Conservation (phyloP, 78 protist genomes). For the Monosiga brevicollis region DNA sequence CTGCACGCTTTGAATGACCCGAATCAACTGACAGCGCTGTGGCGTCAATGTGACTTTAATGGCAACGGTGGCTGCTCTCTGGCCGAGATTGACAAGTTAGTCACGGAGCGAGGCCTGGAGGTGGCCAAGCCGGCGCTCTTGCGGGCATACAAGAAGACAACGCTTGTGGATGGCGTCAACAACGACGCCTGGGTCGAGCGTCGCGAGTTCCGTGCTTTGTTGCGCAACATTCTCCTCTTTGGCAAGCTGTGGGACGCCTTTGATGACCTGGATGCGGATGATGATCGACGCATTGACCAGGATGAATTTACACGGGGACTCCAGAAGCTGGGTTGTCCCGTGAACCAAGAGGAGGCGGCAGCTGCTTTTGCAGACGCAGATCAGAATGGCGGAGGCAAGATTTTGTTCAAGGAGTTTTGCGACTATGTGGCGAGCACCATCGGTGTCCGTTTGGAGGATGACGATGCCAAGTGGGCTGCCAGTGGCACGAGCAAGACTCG, state of each 20-base stretch:
- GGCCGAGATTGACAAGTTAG: not conserved
- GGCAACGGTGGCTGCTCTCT: not conserved
- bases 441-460: not conserved
- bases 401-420: not conserved
- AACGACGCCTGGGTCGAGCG: not conserved
- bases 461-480: not conserved
- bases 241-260: not conserved
- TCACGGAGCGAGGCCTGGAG: not conserved
- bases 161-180: not conserved
- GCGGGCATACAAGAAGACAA: not conserved
- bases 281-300: not conserved
- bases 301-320: not conserved
- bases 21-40: not conserved
- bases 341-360: not conserved
- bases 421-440: not conserved
- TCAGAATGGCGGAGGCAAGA: not conserved
- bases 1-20: not conserved
- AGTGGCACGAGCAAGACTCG: not conserved
- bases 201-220: not conserved
- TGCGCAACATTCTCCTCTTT: not conserved
- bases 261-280: not conserved
- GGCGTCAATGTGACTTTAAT: not conserved
- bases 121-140: not conserved
- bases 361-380: not conserved
- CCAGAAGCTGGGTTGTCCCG: not conserved